These are phyloP conservation scores for Lyophyllum shimeji DNA, from an alignment of 768 basidiomycete genomes.

Conservation along the genomic window DNA sequence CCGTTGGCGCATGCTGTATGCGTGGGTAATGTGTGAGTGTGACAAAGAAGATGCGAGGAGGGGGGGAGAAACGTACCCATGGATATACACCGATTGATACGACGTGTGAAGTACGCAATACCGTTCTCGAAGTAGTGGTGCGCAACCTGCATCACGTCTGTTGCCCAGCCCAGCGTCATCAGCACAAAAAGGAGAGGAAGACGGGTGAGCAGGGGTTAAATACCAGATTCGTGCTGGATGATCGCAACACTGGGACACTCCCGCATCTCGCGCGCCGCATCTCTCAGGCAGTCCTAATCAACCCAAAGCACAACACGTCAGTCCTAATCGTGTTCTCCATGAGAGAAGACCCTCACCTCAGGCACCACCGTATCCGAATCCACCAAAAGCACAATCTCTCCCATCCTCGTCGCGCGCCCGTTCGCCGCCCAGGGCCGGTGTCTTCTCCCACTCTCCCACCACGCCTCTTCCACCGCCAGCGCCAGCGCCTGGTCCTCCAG, in stretches of 20 bases:
- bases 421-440: conserved; percentile 77
- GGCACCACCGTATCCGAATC: conserved; percentile 80
- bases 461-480: conserved; percentile 73
- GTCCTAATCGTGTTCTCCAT: no score
- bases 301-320: not conserved
- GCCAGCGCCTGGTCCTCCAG: conserved; percentile 73
- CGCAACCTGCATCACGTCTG: conserved; percentile 82
- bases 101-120: conserved; percentile 78
- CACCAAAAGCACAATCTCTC: conserved; percentile 76
- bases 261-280: conserved; percentile 81
- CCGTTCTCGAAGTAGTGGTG: conserved; percentile 90
- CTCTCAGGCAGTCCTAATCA: conserved; percentile 81
- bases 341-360: conserved; percentile 42
- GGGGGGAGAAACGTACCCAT: conserved; percentile 53
- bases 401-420: conserved; percentile 65
- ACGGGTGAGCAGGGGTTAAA: conserved; percentile 12
- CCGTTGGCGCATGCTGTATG: conserved; percentile 70
- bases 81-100: conserved; percentile 75
- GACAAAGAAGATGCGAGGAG: conserved; percentile 6
- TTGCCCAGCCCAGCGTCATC: not conserved
- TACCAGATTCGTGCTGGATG: conserved; percentile 80
- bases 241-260: conserved; percentile 77
- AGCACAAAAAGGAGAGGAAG: not conserved
- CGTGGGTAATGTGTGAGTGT: not conserved
- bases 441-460: conserved; percentile 47